Conservation (phyloP, 2,329 filamentous ascomycete species). For the Pseudocercospora musae region DNA sequence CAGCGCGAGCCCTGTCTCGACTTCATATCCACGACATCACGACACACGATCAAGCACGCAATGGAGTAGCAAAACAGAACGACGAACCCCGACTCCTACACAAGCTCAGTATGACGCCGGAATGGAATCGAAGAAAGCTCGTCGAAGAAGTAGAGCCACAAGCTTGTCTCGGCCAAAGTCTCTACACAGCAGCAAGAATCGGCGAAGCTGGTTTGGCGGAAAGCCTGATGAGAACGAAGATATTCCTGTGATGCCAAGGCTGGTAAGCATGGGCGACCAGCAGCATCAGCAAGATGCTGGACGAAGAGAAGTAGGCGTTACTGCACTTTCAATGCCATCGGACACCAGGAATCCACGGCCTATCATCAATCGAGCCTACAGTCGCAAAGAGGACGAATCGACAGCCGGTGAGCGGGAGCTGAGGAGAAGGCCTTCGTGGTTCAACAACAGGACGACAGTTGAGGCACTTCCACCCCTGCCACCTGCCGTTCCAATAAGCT, state of each 20-base stretch:
- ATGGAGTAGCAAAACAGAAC: not conserved
- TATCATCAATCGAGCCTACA: not conserved
- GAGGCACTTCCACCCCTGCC: slow-evolving; percentile 17
- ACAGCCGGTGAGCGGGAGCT: not conserved
- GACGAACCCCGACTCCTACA: not conserved
- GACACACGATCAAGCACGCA: not conserved
- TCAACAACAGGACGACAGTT: slow-evolving; percentile 7
- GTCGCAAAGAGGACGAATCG: not conserved
- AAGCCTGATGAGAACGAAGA: slow-evolving; percentile 19
- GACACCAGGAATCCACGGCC: not conserved
- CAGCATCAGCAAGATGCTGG: slow-evolving; percentile 2
- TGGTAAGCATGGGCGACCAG: slow-evolving; percentile 9
- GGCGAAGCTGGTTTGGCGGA: slow-evolving; percentile 30
- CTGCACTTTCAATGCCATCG: not conserved
- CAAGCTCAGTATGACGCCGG: not conserved
- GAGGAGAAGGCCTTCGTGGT: slow-evolving; percentile 11
- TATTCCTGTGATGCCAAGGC: slow-evolving; percentile 22
- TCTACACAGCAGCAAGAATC: slow-evolving; percentile 14
- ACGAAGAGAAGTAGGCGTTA: slow-evolving; percentile 1
- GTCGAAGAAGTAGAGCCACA: slow-evolving; percentile 10
- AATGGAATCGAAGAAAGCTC: slow-evolving; percentile 1
- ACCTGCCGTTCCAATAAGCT: slow-evolving; percentile 14
- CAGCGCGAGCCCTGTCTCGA: not conserved
- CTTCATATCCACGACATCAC: slow-evolving; percentile 6
- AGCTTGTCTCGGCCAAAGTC: slow-evolving; percentile 15